Evolutionary conservation across 192 early-diverging fungal genomes (phyloP), one percentile per base, ranked within the genome.

Genomic region (Allomyces arbusculus): DNA sequence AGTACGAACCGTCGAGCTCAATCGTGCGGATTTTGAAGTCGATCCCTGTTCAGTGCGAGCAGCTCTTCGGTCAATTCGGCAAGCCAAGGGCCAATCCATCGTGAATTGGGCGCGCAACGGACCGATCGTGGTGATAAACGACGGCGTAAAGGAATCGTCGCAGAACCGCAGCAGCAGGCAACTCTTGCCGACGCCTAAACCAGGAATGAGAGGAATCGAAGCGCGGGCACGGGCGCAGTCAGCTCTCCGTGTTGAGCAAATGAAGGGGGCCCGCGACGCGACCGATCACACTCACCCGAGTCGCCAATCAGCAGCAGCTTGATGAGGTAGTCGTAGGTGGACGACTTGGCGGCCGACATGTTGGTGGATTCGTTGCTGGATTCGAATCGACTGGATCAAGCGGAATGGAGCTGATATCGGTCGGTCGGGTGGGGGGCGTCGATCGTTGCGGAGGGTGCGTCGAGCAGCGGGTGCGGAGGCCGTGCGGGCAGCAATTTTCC

Each of bases 1-100:
- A 20, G 20, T 14, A n/a, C 50, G 20, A 20, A 58, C 50, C 95
- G 72, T 97, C 95, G 45, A 99, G 81, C 71, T 99, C 95, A 66
- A 99, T 94, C 24, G 92, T 97, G 65, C 94, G 85, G 74, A 99
- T 97, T 80, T 97, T 95, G 77, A 99, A 99, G 80, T 99, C 95
- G 69, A 99, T 97, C 62, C 95, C 33, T 40, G 7, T 40, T 40
- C 7, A 40, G 7, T 7, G 33, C 33, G 33, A 40, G 33, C 7
- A 40, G 33, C 5, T 0, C 33, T 4, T 8, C 33, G 33, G 33
- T 40, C 33, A 40, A 40, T 40, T 40, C 33, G 33, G 7, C 4
- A 40, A 40, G 0, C 7, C 4, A 8, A 8, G 33, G 0, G 33
- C 33, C 2, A 8, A 40, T 40, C 8, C 33, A 40, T 1, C 26